These are phyloP conservation scores for Trichoderma hamatum DNA, from an alignment of 2,329 filamentous ascomycete genomes.

Conservation along the genomic window DNA sequence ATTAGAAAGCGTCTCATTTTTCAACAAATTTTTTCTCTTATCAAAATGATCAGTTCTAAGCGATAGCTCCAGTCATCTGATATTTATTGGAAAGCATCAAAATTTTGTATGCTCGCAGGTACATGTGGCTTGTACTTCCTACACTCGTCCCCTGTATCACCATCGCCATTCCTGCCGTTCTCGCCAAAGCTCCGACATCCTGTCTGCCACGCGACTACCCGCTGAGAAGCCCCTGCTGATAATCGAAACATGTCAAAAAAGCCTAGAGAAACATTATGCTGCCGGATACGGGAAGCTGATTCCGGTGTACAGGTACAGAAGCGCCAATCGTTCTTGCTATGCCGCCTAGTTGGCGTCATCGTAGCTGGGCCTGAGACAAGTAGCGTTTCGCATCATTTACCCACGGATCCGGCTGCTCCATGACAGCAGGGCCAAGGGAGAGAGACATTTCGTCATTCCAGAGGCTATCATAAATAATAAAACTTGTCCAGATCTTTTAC, in stretches of 20 bases:
- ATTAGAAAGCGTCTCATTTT: neutral
- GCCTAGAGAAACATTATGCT: conserved; percentile 4
- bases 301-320: neutral
- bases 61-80: neutral
- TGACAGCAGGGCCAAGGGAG: neutral
- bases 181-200: neutral
- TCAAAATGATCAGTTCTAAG: neutral
- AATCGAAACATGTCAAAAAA: conserved; percentile 22
- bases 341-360: conserved; percentile 18
- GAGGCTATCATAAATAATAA: neutral
- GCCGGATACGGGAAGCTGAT: conserved; percentile 14
- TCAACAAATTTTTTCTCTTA: neutral
- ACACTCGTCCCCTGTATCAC: neutral
- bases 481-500: neutral
- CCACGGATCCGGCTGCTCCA: conserved; percentile 14
- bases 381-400: conserved; percentile 16
- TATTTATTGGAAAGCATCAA: neutral
- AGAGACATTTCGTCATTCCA: neutral
- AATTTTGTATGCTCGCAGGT: neutral
- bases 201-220: conserved; percentile 18
- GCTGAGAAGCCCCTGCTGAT: neutral
- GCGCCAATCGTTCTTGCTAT: conserved; percentile 17
- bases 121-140: neutral
- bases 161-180: neutral
- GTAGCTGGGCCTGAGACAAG: conserved; percentile 21